Percentiles rank a stretch among this genome's conserved stretches.
Evolutionary conservation across 2,329 filamentous ascomycete genomes (phyloP).

Genomic region (Ophiostoma sp.): DNA sequence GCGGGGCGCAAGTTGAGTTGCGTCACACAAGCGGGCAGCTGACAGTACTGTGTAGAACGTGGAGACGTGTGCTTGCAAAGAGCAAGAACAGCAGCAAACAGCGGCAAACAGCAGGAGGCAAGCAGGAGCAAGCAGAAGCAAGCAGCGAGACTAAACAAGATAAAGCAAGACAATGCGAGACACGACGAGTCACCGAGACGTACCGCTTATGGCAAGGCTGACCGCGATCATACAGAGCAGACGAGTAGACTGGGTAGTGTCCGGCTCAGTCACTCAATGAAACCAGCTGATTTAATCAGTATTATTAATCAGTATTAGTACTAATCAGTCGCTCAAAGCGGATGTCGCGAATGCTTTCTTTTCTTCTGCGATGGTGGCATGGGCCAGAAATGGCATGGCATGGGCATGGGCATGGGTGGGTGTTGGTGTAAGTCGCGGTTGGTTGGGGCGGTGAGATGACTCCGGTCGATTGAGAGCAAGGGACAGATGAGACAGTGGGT

Average conservation of each 20-base stretch:
- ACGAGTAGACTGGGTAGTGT: background rate
- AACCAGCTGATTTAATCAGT: too few species aligned
- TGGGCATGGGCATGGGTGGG: background rate
- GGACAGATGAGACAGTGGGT: too few species aligned
- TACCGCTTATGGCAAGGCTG: background rate
- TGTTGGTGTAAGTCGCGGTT: background rate
- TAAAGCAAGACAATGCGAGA: background rate
- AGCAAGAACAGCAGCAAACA: background rate
- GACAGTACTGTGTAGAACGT: background rate
- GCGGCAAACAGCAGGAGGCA: background rate
- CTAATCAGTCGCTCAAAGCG: background rate
- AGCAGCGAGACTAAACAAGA: conserved; percentile 4
- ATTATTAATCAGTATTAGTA: too few species aligned
- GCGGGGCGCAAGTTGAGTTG: background rate
- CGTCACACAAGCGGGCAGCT: background rate
- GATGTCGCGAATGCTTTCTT: background rate
- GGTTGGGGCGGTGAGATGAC: background rate
- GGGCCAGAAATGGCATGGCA: background rate
- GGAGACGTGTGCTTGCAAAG: background rate
- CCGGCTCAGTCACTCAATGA: background rate
- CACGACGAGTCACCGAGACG: background rate
- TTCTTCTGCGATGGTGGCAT: background rate
- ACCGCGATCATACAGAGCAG: background rate
- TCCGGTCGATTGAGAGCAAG: too few species aligned
- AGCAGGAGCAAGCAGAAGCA: background rate